phyloP scores from a whole-genome alignment of 1,284 basidiomycete genomes.

The Marasmius fiardii region DNA sequence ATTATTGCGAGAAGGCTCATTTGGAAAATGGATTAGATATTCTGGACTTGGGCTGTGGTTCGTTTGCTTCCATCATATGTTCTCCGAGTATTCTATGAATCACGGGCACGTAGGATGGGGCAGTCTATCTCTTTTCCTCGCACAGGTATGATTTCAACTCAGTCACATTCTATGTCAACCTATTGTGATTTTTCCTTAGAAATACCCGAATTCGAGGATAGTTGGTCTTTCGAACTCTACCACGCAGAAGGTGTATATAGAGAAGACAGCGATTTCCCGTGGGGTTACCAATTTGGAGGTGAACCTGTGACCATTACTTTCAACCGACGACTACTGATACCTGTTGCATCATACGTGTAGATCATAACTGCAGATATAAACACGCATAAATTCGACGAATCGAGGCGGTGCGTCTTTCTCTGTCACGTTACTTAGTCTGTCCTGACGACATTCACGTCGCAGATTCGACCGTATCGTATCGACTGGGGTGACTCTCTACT shows the following conservation, averaged over 20 bases:
- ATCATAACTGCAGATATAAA: conserved; percentile 77
- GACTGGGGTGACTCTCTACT: conserved; percentile 60
- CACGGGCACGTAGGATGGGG: conserved; percentile 56
- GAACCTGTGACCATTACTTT: conserved; percentile 5
- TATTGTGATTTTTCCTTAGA: conserved; percentile 42
- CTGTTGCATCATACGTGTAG: too few relatives aligned
- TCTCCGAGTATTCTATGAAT: not conserved
- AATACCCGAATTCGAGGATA: conserved; percentile 68
- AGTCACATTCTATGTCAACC: too few relatives aligned
- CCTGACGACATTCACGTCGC: not conserved
- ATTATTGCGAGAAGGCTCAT: conserved; percentile 68
- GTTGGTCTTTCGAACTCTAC: conserved; percentile 69
- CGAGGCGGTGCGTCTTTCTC: conserved; percentile 37
- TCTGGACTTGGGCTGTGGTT: conserved; percentile 73
- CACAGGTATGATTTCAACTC: too few relatives aligned
- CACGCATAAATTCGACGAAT: conserved; percentile 53
- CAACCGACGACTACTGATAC: too few relatives aligned
- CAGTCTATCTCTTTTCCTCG: conserved; percentile 66
- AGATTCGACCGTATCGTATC: conserved; percentile 76
- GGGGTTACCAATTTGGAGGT: conserved; percentile 61
- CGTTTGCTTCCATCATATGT: conserved; percentile 12
- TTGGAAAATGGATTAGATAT: conserved; percentile 65
- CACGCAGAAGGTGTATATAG: conserved; percentile 72
- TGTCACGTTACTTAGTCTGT: conserved; percentile 2
- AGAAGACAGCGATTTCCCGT: conserved; percentile 47